phyloP scores from a whole-genome alignment of 371 early-diverging fungal genomes.

The Amoeboaphelidium occidentale region DNA sequence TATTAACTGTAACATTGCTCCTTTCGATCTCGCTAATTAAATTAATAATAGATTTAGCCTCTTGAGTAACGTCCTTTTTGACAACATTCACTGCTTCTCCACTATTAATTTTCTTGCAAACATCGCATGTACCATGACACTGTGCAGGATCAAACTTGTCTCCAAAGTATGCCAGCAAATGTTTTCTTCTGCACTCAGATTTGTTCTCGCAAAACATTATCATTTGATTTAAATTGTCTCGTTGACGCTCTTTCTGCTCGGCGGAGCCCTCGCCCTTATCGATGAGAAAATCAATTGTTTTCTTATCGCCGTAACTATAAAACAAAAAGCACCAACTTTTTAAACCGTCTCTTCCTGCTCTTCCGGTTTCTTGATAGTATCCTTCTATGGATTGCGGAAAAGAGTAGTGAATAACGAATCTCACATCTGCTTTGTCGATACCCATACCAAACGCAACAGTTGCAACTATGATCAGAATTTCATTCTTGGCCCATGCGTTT shows the following conservation, averaged over 20 bases:
- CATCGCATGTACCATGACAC: constrained; percentile 76
- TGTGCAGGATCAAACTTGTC: constrained; percentile 42
- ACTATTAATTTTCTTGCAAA: constrained; percentile 3
- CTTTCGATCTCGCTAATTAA: constrained; percentile 13
- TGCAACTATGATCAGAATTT: constrained; percentile 77
- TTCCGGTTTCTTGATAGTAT: constrained; percentile 98
- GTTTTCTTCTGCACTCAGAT: constrained; percentile 73
- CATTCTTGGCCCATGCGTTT: constrained; percentile 55
- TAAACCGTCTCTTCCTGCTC: constrained; percentile 94
- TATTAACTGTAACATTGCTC: constrained; percentile 27
- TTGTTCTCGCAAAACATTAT: constrained; percentile 84
- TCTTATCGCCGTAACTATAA: constrained; percentile 60
- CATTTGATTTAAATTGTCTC: constrained; percentile 66
- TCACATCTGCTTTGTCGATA: constrained; percentile 96
- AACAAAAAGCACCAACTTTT: constrained; percentile 66
- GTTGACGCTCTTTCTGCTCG: constrained; percentile 60
- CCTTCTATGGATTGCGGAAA: constrained; percentile 91
- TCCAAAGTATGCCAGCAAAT: constrained; percentile 84
- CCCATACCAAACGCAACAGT: constrained; percentile 98
- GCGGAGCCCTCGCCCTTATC: constrained; percentile 55
- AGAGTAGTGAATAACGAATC: constrained; percentile 94
- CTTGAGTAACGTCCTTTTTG: constrained; percentile 24
- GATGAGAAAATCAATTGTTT: constrained; percentile 39
- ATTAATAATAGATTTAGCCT: constrained; percentile 25
- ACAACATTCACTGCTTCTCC: neutral